Evolutionary conservation across 1,284 basidiomycete genomes (phyloP), one percentile per base, ranked within the genome.

Genomic region (Amylostereum areolatum): DNA sequence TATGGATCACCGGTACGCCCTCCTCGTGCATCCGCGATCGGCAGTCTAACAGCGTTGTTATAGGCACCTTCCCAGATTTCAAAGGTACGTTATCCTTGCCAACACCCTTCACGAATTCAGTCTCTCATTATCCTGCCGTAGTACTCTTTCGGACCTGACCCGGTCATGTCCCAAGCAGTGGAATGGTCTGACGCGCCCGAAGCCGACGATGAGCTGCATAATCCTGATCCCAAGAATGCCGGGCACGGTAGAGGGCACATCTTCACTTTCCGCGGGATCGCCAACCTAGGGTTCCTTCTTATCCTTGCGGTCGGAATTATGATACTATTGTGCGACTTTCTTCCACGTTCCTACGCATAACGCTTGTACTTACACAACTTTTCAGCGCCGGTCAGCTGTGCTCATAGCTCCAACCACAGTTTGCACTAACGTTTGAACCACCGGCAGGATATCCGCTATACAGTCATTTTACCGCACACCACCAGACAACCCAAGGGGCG

Each of bases 401-500:
- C 27, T 5, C 24, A 7, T 24, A 28, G 27, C 27, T 29, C 25
- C 12, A 28, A 28, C 12, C 25, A 12, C n/a, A 8, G 25, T 29
- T 8, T 43, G 25, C 25, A 42, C 46, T 46, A 29, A 49, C 36
- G 36, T 9, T 46, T 11, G 5, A 10, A 24, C 25, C 45, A 63
- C 62, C 52, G 72, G 5, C 70, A 2, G 79, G 73, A 3, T 83
- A 78, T 52, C 80, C 80, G 0, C 70, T 83, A 59, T 70, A 81
- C 50, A 60, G 65, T 18, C 71, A 68, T 49, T 71, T 70, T 50
- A 66, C 65, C n/a, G 52, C 58, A 11, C 54, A 59, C 28, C 51
- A 49, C 12, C 53, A 53, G 45, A 55, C 62, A 25, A 64, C 36
- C 0, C 54, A 65, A 9, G 67, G 68, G 36, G 75, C 68, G 8